A percentile compares a stretch with the other conserved stretches of the same genome.
Conservation (phyloP, 2,329 filamentous ascomycete species). For the Aspergillus versicolor region DNA sequence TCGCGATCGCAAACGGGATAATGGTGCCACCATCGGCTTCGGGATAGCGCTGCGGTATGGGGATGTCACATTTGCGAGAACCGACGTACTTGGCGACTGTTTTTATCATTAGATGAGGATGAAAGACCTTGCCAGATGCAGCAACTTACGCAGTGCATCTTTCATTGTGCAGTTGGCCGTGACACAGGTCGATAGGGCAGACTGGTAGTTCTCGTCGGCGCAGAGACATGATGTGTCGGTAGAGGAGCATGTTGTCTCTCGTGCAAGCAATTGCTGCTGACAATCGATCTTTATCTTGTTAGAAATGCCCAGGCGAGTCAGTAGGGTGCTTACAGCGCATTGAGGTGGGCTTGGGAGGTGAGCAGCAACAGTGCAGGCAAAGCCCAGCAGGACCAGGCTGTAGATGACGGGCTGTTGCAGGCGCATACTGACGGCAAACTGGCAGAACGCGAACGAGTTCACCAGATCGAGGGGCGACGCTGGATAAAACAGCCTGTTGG, state of each 20-base stretch:
- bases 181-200: background rate
- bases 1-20: slow-evolving; percentile 13
- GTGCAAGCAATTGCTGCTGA: background rate
- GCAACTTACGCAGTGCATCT: background rate
- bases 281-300: background rate
- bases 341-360: background rate
- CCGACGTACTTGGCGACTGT: background rate
- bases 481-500: background rate
- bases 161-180: background rate
- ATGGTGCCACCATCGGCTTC: background rate
- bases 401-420: background rate
- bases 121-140: background rate
- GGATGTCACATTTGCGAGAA: background rate
- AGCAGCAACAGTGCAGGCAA: background rate
- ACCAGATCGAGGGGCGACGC: background rate
- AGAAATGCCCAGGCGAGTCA: background rate
- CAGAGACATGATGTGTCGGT: background rate
- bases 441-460: background rate
- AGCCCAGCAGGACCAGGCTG: background rate
- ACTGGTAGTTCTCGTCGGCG: background rate
- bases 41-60: background rate
- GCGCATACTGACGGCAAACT: background rate
- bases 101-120: background rate
- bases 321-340: background rate
- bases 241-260: background rate